phyloP scores from a whole-genome alignment of 305 asterid genomes.

The Nicotiana rustica region DNA sequence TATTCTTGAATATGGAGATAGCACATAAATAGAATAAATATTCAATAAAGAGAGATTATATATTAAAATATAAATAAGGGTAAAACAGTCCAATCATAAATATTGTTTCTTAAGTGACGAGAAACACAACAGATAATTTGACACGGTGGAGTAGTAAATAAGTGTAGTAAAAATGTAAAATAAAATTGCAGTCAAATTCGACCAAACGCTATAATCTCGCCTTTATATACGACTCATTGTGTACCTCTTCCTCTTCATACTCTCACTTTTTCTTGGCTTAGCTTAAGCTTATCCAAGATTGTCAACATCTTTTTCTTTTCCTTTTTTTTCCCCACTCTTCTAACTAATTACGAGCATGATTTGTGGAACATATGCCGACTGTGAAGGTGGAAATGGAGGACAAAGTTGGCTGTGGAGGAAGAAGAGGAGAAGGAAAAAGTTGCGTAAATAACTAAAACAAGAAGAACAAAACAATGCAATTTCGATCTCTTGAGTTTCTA shows the following conservation, averaged over 20 bases:
- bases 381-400: constrained; percentile 41
- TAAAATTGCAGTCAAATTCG: constrained; percentile 11
- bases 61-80: too few species aligned
- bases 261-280: constrained; percentile 34
- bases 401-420: constrained; percentile 42
- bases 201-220: constrained; percentile 47
- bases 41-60: too few species aligned
- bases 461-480: constrained; percentile 64
- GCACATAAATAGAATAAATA: too few species aligned
- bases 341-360: constrained; percentile 42
- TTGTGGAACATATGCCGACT: constrained; percentile 36
- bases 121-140: too few species aligned
- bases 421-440: constrained; percentile 43
- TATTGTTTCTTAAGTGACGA: too few species aligned
- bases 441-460: constrained; percentile 27
- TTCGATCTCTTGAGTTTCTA: constrained; percentile 65
- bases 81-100: too few species aligned
- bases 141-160: too few species aligned
- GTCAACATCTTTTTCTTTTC: not conserved
- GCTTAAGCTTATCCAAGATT: constrained; percentile 33
- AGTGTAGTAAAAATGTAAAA: too few species aligned
- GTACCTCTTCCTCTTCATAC: constrained; percentile 39
- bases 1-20: too few species aligned
- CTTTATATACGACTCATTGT: constrained; percentile 59
- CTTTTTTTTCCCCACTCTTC: not conserved